Percentiles rank a stretch among this genome's conserved stretches.
Conservation (phyloP, 202 grass and related monocot species). For the Digitaria exilis region DNA sequence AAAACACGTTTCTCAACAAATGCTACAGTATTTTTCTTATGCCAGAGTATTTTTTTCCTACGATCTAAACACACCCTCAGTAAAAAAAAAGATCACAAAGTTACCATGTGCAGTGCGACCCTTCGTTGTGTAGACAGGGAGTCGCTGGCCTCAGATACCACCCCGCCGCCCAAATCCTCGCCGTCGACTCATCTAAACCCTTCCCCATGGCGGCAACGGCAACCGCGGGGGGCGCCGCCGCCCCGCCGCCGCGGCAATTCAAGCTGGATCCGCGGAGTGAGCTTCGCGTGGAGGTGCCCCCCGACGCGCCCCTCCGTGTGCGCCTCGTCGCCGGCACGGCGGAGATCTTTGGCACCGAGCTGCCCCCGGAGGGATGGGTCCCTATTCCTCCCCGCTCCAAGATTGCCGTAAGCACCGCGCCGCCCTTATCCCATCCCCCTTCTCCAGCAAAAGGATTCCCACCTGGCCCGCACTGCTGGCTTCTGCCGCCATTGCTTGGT, state of each 20-base stretch:
- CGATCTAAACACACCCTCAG: no score
- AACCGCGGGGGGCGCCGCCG: background rate
- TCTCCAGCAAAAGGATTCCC: background rate
- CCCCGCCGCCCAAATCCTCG: conserved; percentile 40
- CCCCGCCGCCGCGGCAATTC: conserved; percentile 57
- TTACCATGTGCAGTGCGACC: no score
- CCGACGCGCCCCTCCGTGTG: conserved; percentile 69
- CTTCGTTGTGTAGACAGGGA: background rate
- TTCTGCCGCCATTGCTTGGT: background rate
- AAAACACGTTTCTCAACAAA: no score
- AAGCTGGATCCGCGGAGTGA: conserved; percentile 72
- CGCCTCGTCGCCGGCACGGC: conserved; percentile 80
- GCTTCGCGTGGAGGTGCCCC: conserved; percentile 81
- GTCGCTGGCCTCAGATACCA: background rate
- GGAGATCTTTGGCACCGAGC: conserved; percentile 93
- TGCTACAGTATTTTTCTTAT: no score
- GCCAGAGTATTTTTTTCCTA: no score
- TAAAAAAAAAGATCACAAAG: no score
- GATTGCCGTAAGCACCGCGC: conserved; percentile 57
- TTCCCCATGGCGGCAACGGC: conserved; percentile 26
- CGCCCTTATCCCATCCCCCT: background rate
- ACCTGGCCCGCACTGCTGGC: background rate
- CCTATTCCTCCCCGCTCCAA: conserved; percentile 76
- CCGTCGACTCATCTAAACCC: background rate
- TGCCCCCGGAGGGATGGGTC: conserved; percentile 85